phyloP scores from a whole-genome alignment of 163 green algal genomes.

The Scenedesmus sp. region DNA sequence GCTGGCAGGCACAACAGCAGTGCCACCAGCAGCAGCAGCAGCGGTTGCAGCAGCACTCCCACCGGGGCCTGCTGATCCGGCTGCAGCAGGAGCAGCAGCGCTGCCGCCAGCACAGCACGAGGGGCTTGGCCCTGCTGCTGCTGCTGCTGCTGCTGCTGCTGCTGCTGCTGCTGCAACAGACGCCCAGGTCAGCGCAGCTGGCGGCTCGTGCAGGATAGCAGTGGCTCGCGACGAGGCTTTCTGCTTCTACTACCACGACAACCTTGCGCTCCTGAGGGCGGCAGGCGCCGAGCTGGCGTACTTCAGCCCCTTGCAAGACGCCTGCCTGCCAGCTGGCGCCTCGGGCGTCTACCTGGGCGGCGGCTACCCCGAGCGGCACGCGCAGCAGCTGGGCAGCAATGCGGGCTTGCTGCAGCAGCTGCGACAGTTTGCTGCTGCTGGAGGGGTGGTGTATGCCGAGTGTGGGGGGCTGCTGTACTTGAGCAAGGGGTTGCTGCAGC shows the following conservation, averaged over 20 bases:
- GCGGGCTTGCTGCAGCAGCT: conserved; percentile 75
- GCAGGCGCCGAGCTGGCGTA: conserved; percentile 85
- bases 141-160: background rate
- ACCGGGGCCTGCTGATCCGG: background rate
- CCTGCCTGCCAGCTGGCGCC: conserved; percentile 73
- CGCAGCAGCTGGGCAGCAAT: conserved; percentile 78
- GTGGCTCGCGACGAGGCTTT: conserved; percentile 91
- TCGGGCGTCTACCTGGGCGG: conserved; percentile 89
- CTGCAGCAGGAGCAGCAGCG: background rate
- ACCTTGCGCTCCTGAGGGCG: conserved; percentile 74
- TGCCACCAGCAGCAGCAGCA: background rate
- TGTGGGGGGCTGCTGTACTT: conserved; percentile 92
- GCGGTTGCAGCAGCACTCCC: background rate
- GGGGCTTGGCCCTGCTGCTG: too few species aligned
- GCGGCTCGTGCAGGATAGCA: conserved; percentile 64
- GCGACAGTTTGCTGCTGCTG: conserved; percentile 82
- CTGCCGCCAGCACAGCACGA: background rate
- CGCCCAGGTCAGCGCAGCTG: background rate
- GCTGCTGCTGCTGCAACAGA: background rate
- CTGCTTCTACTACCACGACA: conserved; percentile 92
- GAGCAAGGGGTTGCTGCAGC: conserved; percentile 58
- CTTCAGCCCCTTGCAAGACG: conserved; percentile 88
- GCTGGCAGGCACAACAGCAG: conserved; percentile 30
- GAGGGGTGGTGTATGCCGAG: conserved; percentile 93
- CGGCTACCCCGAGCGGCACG: conserved; percentile 88